Evolutionary conservation across 2,329 filamentous ascomycete genomes (phyloP).

Genomic region (Alternaria sp.): DNA sequence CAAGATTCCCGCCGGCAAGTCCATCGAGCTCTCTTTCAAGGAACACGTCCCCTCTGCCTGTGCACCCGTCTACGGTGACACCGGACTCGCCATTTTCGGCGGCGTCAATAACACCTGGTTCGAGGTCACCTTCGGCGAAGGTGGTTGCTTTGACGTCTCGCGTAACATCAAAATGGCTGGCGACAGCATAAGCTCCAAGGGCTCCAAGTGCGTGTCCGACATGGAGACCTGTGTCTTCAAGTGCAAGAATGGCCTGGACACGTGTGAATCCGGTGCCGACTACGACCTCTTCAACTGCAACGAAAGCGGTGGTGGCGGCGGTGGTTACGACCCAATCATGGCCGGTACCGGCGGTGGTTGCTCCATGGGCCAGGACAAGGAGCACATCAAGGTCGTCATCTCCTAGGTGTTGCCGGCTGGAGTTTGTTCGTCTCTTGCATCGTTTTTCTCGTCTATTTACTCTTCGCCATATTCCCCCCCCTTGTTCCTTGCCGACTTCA

Average conservation of each 20-base stretch:
- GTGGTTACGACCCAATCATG: conserved; percentile 43
- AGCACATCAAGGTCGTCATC: conserved; percentile 43
- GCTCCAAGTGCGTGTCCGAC: conserved; percentile 54
- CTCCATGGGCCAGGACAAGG: conserved; percentile 37
- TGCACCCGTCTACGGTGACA: conserved; percentile 50
- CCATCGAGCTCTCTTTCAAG: conserved; percentile 52
- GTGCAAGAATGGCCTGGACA: conserved; percentile 48
- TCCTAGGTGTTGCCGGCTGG: conserved; percentile 25
- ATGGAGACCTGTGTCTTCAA: conserved; percentile 56
- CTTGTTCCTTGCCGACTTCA: conserved; percentile 28
- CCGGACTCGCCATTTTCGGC: conserved; percentile 47
- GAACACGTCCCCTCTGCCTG: conserved; percentile 54
- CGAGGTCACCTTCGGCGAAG: conserved; percentile 54
- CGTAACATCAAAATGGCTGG: conserved; percentile 58
- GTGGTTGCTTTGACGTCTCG: conserved; percentile 56
- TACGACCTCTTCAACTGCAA: conserved; percentile 54
- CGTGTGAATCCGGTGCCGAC: conserved; percentile 48
- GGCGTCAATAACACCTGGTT: conserved; percentile 57
- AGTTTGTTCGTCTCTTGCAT: conserved; percentile 22
- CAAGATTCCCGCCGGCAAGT: conserved; percentile 50
- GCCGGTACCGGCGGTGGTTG: conserved; percentile 45
- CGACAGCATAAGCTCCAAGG: conserved; percentile 51
- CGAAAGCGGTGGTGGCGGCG: conserved; percentile 35
- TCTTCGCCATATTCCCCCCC: conserved; percentile 33
- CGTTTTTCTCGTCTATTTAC: conserved; percentile 29